These are phyloP conservation scores for Adansonia madagascariensis DNA, from an alignment of 441 rosid genomes.

Conservation along the genomic window DNA sequence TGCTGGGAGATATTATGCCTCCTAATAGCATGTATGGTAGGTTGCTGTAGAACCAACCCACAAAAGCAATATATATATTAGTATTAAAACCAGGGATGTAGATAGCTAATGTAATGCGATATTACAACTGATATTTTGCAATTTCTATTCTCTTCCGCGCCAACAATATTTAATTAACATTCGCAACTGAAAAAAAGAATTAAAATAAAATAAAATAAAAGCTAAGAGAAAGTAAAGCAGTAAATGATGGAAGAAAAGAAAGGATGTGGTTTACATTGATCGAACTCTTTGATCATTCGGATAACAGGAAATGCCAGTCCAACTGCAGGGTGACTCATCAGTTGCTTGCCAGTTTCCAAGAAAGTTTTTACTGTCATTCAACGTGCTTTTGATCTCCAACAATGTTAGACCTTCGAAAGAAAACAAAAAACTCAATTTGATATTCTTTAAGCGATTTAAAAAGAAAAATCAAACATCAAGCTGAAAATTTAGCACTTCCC, in stretches of 20 bases:
- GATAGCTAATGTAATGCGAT: no score
- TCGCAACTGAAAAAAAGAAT: no score
- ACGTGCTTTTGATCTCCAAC: conserved; percentile 67
- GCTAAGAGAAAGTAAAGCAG: background rate
- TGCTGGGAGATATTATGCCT: conserved; percentile 84
- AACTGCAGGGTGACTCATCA: conserved; percentile 79
- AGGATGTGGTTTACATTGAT: conserved; percentile 53
- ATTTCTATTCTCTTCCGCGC: no score
- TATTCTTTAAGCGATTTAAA: no score
- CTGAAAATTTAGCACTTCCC: background rate
- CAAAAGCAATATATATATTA: background rate
- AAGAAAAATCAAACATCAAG: background rate
- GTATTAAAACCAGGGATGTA: background rate
- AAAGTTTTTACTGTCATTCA: conserved; percentile 73
- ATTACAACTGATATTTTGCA: no score
- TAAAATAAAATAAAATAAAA: background rate
- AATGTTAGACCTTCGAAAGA: conserved; percentile 55
- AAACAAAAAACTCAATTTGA: no score
- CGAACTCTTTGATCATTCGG: conserved; percentile 68
- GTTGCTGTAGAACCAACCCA: conserved; percentile 54
- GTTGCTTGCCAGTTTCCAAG: conserved; percentile 75
- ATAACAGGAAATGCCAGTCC: conserved; percentile 91
- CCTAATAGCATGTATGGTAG: conserved; percentile 86
- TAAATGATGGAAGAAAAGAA: background rate
- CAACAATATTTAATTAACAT: no score